Conservation (phyloP, 331 rosid genomes). For the Arachis monticola region DNA sequence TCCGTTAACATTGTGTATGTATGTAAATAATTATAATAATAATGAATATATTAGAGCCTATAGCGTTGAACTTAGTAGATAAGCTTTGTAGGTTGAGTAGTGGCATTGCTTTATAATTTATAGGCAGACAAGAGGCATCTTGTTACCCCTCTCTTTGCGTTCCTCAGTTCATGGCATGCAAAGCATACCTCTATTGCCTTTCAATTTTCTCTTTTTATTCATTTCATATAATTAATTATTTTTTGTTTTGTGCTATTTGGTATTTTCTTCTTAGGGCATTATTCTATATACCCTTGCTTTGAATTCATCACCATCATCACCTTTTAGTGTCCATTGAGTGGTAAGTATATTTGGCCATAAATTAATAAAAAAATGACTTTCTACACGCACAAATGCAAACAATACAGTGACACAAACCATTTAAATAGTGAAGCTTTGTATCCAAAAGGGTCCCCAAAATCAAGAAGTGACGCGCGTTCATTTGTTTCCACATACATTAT, state of each 20-base stretch:
- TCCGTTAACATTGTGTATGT: too few relatives aligned
- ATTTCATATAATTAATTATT: conserved; percentile 9
- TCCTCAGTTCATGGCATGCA: conserved; percentile 53
- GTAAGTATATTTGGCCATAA: conserved; percentile 35
- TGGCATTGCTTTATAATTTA: conserved; percentile 58
- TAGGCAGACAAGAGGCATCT: conserved; percentile 76
- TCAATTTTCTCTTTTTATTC: conserved; percentile 20
- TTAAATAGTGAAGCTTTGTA: conserved; percentile 26
- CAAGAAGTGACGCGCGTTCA: conserved; percentile 52
- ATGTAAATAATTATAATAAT: too few relatives aligned
- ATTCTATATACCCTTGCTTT: conserved; percentile 15
- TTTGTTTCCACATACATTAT: conserved; percentile 66
- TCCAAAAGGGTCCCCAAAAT: conserved; percentile 52
- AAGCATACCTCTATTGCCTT: conserved; percentile 37
- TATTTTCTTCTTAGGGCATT: conserved; percentile 15
- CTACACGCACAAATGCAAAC: conserved; percentile 29
- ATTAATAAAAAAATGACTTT: conserved; percentile 30
- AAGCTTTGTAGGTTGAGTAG: conserved; percentile 55
- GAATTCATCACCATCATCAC: conserved; percentile 56
- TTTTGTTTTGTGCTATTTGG: background rate
- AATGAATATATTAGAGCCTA: background rate
- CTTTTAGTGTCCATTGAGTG: conserved; percentile 47
- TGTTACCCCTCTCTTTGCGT: conserved; percentile 40
- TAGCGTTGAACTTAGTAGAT: conserved; percentile 46
- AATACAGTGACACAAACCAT: conserved; percentile 12